Evolutionary conservation across 2,329 filamentous ascomycete genomes (phyloP), one percentile per base, ranked within the genome.

Genomic region (Elsinoe australis): DNA sequence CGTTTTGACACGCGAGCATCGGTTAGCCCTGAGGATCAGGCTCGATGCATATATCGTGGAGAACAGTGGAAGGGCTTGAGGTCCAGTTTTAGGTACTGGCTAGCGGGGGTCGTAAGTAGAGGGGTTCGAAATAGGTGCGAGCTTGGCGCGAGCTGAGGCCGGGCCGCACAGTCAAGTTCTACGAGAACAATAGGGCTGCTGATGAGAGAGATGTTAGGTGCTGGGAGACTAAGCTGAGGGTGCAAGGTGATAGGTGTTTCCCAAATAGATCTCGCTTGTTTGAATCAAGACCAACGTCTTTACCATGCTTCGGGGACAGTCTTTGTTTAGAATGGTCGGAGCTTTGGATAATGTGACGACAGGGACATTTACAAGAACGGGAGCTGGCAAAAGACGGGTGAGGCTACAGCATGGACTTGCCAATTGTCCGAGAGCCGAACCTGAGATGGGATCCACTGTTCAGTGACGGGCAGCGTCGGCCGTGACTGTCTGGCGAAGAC

Each of bases 141-240:
- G 39, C 39, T 44, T 44, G 39, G 39, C 39, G 39, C 39, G 39
- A 44, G 39, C 39, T 44, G 39, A 44, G 26, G 39, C 39, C 39
- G 39, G 12, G 17, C 39, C 39, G 39, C 28, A n/a, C n/a, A n/a
- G n/a, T n/a, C n/a, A n/a, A n/a, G n/a, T n/a, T n/a, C n/a, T n/a
- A n/a, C n/a, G n/a, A 26, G 28, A 28, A 15, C 28, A 44, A 19
- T 32, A 44, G 39, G 26, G 39, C 39, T 44, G 35, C 19, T 39
- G 35, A 22, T 44, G 12, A 15, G 26, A 29, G 26, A 29, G 26
- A 12, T 29, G 26, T 6, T 6, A 7, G 26, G 26, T 15, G 3
- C 38, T 28, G 8, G 24, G 21, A 29, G 26, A 29, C 26, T 12
- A 18, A 44, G 39, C 39, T 44, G 39, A 44, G 24, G 39, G 29